A percentile compares a stretch with the other conserved stretches of the same genome.
phyloP scores from a whole-genome alignment of 192 early-diverging fungal genomes.

The Coemansia asiatica region DNA sequence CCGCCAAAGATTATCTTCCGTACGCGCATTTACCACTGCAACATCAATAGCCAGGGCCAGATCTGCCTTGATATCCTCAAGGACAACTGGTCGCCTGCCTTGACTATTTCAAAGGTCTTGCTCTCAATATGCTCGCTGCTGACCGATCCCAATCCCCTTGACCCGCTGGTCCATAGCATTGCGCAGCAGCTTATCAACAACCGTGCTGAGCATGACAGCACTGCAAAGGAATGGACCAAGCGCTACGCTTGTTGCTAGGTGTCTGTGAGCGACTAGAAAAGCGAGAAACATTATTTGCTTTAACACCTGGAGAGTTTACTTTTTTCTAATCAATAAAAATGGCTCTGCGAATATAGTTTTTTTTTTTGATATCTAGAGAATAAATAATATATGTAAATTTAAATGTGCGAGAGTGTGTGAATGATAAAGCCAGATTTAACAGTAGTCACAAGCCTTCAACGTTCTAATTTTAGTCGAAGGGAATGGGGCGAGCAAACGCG shows the following conservation, averaged over 20 bases:
- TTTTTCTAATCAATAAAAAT: too few species aligned
- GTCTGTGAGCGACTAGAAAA: too few species aligned
- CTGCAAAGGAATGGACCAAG: constrained; percentile 92
- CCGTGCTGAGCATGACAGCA: constrained; percentile 83
- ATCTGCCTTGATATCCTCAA: constrained; percentile 96
- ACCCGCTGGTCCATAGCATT: constrained; percentile 89
- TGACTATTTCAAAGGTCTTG: constrained; percentile 94
- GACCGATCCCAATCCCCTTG: constrained; percentile 93
- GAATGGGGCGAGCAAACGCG: constrained; percentile 42
- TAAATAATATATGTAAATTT: too few species aligned
- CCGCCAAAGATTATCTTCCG: constrained; percentile 92
- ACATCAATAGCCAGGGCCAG: constrained; percentile 86
- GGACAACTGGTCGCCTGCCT: constrained; percentile 95
- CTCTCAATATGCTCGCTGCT: constrained; percentile 91
- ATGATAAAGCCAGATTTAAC: too few species aligned
- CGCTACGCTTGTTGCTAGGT: constrained; percentile 62
- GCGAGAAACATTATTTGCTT: too few species aligned
- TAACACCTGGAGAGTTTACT: too few species aligned
- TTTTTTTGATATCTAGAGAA: too few species aligned
- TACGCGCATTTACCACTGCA: constrained; percentile 97
- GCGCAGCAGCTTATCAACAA: constrained; percentile 84
- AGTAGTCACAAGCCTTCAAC: neutral
- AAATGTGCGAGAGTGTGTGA: too few species aligned
- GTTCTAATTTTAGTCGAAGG: constrained; percentile 41
- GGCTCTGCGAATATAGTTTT: too few species aligned